Evolutionary conservation across 345 rosid genomes (phyloP), one percentile per base, ranked within the genome.

Genomic region (Sisymbrium irio): DNA sequence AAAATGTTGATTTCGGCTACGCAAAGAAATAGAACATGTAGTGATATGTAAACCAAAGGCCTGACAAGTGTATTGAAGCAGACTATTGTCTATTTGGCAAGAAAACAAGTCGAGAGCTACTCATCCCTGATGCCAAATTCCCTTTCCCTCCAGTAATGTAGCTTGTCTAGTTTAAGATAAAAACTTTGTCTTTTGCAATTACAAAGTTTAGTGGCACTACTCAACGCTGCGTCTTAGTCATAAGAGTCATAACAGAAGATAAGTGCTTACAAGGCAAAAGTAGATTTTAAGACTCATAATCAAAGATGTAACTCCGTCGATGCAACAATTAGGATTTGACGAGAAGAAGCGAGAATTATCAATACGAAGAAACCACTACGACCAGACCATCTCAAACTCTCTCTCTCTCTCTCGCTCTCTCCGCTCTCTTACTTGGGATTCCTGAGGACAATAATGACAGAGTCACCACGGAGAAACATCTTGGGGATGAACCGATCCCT

Each of bases 401-500:
- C 47, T 50, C 36, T 11, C 12, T 20, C 61, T 25, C 5, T 13
- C 58, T 5, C 22, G 2, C 28, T 37, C 6, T 54, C 65, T 85
- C 5, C 22, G 27, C 28, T 19, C 11, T 54, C 65, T 85, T 78
- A 91, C 84, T 92, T 96, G 0, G 98, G 99, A 59, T 96, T 96
- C 86, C 99, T 84, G 7, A 96, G 93, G 36, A 96, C 99, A 45
- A 96, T 89, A 32, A 96, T 96, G 25, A 96, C 99, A 6, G 99
- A 96, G 78, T 96, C 99, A 6, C 98, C 99, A 2, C 99, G 89
- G 5, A 96, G 95, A 65, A 96, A 96, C 99, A 96, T 92, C 83
- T 96, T 93, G 76, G 96, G 90, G 65, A 96, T 96, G 86, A 93
- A 96, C 45, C 98, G 80, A 64, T 96, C 99, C 74, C 87, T 90